Percentiles rank a stretch among this genome's conserved stretches.
Evolutionary conservation across 805 yeast species (phyloP).

Genomic region (Metschnikowia cubensis): DNA sequence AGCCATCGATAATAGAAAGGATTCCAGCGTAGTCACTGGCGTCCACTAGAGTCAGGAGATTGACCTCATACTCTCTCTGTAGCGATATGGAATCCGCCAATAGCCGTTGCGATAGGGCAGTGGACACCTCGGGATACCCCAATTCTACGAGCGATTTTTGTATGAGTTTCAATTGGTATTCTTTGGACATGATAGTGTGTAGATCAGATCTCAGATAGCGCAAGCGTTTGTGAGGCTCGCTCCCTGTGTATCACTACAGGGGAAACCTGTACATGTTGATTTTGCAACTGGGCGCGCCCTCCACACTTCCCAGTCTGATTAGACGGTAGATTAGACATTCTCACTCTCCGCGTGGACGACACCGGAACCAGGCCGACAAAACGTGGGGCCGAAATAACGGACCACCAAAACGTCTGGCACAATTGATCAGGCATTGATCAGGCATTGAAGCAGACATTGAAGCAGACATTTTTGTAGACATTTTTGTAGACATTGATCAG

Average conservation of each 20-base stretch:
- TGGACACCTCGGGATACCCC: constrained; percentile 27
- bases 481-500: too few relatives aligned
- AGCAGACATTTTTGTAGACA: too few relatives aligned
- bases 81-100: not conserved
- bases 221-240: constrained; percentile 5
- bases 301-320: too few relatives aligned
- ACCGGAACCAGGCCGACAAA: too few relatives aligned
- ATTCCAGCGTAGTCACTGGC: constrained; percentile 8
- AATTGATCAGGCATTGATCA: too few relatives aligned
- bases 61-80: constrained; percentile 2
- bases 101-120: constrained; percentile 13
- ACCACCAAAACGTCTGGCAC: too few relatives aligned
- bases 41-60: constrained; percentile 1
- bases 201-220: not conserved
- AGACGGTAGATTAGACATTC: too few relatives aligned
- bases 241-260: not conserved
- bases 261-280: not conserved
- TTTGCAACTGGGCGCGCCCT: not conserved
- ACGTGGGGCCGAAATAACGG: too few relatives aligned
- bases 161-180: constrained; percentile 29
- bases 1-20: not conserved
- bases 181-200: constrained; percentile 15
- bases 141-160: constrained; percentile 28
- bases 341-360: too few relatives aligned
- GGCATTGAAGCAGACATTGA: too few relatives aligned